Evolutionary conservation across 1,139 yeast species (phyloP), one percentile per base, ranked within the genome.

Genomic region (Lipomyces yarrowii): DNA sequence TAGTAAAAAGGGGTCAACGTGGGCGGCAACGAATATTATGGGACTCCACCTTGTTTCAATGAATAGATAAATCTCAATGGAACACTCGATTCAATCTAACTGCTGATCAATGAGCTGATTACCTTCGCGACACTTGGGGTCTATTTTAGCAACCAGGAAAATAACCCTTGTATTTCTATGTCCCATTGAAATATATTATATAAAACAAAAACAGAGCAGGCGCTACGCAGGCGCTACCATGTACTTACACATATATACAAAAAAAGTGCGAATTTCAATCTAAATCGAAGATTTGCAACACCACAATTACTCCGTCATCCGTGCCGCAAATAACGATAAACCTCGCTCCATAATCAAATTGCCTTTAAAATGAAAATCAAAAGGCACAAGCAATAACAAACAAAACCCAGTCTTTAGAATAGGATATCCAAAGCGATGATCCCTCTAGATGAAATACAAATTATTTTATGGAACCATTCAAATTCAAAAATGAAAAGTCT

Each of bases 401-500:
- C 48, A n/a, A 42, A n/a, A 42, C 18, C 48, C 18, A 18, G 21
- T n/a, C 48, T 18, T 7, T n/a, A 42, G n/a, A 42, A 35, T 53
- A 46, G 33, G 30, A 58, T 35, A 35, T 26, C 54, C 52, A 15
- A n/a, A 35, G 33, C 26, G n/a, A 46, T n/a, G 39, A 23, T 10
- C 42, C 21, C 10, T 42, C n/a, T 10, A 48, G 13, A 58, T 48
- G 56, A 15, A 15, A 15, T 33, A n/a, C 15, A 35, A 23, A 23
- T 59, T 60, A 32, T 39, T 57, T 39, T 52, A 15, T n/a, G 55
- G 48, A n/a, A 42, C 55, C 55, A 56, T 61, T 48, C 32, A 64
- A 37, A n/a, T 32, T 63, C 59, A 63, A 15, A 37, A 63, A 65
- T 52, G 67, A 64, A 55, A 63, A 64, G 15, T 57, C 68, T 21